Percentiles rank a stretch among this genome's conserved stretches.
Conservation (phyloP, 148 eudicot genomes). For the Persicaria maculosa region DNA sequence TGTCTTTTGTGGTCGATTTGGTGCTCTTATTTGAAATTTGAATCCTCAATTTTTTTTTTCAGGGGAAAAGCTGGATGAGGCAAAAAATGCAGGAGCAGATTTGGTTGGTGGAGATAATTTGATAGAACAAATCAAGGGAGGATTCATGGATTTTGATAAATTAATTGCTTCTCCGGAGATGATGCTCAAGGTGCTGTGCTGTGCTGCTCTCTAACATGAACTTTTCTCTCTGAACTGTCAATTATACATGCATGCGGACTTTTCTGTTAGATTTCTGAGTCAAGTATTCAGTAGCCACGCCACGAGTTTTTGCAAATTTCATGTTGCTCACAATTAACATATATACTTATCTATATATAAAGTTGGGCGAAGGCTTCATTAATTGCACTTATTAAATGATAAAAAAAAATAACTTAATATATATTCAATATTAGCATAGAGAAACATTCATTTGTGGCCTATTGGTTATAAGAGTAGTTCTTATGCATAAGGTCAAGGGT, state of each 20-base stretch:
- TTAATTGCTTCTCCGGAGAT: constrained; percentile 95
- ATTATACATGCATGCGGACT: not conserved
- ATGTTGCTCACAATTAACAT: no score
- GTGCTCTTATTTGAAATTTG: not conserved
- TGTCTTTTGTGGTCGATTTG: not conserved
- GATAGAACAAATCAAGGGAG: constrained; percentile 81
- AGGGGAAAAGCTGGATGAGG: constrained; percentile 96
- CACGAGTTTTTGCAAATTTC: no score
- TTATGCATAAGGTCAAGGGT: no score
- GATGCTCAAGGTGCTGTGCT: constrained; percentile 82
- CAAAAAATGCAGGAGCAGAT: constrained; percentile 97
- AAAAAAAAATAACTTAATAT: no score
- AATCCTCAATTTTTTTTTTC: constrained; percentile 7
- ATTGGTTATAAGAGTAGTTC: no score
- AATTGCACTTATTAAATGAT: no score
- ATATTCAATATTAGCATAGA: no score
- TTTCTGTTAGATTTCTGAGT: not conserved
- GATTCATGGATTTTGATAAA: constrained; percentile 93
- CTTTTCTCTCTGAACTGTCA: not conserved
- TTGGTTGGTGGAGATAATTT: constrained; percentile 92
- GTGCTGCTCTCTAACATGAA: not conserved
- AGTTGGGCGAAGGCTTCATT: no score
- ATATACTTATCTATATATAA: no score
- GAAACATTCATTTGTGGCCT: no score
- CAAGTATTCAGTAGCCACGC: not conserved